Base-by-base conservation (phyloP, 2,329 filamentous ascomycete species). In the Phyllachora maydis region DNA sequence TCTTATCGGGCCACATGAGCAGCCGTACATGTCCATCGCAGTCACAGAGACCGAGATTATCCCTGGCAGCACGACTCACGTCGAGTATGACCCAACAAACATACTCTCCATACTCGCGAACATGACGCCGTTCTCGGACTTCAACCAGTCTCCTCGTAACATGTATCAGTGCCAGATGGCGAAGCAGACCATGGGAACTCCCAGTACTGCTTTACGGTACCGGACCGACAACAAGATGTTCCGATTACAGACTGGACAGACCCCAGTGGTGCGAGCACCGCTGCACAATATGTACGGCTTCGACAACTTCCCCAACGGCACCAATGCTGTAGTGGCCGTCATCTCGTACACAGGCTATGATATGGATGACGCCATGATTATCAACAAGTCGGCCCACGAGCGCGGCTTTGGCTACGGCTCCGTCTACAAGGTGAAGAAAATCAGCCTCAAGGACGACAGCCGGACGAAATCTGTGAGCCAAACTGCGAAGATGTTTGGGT, bases 121-220 rank as follows among this genome's bases (percentile, higher is more conserved):
- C 51, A 91, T 93, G 74, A 98, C 88, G 0, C 88, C 88, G 4
- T 98, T 98, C 52, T 93, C 85, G 22, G 81, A 98, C 45, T 92
- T 92, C 54, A 98, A 98, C 51, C 88, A 98, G 49, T 93, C 83
- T 9, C 88, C 88, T 2, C 65, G 88, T 63, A 98, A 98, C 52
- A 95, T 95, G 85, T 98, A 95, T 46, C 79, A 91, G 45, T 93
- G 83, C 54, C 88, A 95, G 59, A 95, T 95, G 88, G 82, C 81
- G 54, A 98, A 98, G 47, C 88, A 98, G 54, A 83, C 85, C 1
- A 98, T 98, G 88, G 88, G 88, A 47, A 95, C 88, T 13, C 82
- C 85, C 4, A 83, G 76, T 28, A 77, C 83, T 6, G 75, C 85
- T 3, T 56, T 85, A 32, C 64, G 69, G 28, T 77, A 90, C 50